Conservation (phyloP, 2,329 filamentous ascomycete species). For the Diaporthe sp. region DNA sequence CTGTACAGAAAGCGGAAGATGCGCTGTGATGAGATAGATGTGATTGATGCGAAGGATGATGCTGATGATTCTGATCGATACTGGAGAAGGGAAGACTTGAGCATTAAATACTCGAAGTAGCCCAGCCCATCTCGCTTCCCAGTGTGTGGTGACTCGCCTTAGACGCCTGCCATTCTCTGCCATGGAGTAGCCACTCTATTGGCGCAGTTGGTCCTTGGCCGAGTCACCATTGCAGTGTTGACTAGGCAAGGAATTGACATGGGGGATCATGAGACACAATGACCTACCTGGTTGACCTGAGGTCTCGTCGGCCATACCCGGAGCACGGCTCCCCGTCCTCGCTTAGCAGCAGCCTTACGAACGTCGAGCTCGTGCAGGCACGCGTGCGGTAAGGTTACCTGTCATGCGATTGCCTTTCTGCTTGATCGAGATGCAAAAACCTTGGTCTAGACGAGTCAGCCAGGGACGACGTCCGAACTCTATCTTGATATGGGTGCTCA, state of each 20-base stretch:
- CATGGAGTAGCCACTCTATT: neutral
- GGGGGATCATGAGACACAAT: neutral
- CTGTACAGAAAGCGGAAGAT: neutral
- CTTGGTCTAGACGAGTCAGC: constrained; percentile 30
- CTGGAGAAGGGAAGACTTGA: neutral
- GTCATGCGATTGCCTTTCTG: constrained; percentile 21
- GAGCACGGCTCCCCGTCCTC: constrained; percentile 1
- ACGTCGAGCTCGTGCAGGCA: constrained; percentile 19
- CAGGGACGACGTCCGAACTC: constrained; percentile 8
- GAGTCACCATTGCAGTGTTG: neutral
- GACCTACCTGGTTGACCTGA: constrained; percentile 15
- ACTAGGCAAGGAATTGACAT: neutral
- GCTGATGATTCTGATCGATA: neutral
- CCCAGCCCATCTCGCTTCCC: neutral
- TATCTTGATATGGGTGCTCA: constrained; percentile 21
- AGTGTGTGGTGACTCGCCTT: neutral
- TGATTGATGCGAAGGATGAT: neutral
- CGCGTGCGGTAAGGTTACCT: neutral
- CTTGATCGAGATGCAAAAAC: constrained; percentile 18
- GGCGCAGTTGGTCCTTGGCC: neutral
- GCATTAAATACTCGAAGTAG: neutral
- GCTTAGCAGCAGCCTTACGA: constrained; percentile 12
- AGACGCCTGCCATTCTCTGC: neutral
- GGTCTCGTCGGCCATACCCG: constrained; percentile 27
- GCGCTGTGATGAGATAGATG: constrained; percentile 2